Evolutionary conservation across 331 rosid genomes (phyloP).

Genomic region (Rosa hybrid): DNA sequence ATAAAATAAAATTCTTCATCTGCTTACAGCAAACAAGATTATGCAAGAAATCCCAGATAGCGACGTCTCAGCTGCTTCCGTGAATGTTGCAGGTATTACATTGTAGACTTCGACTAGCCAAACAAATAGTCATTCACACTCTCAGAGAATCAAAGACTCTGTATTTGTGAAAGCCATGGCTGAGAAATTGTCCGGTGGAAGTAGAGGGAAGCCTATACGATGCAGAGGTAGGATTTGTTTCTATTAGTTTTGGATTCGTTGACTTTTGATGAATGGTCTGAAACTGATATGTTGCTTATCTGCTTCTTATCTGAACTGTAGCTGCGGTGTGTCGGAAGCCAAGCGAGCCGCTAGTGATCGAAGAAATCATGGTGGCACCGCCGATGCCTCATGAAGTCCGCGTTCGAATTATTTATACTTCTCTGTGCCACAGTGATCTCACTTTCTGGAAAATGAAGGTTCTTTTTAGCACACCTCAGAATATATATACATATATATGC

Average conservation of each 20-base stretch:
- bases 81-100: neutral
- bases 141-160: neutral
- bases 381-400: slow-evolving; percentile 76
- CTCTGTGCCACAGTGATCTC: slow-evolving; percentile 80
- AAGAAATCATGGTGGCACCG: slow-evolving; percentile 77
- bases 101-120: neutral
- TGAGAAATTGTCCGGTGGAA: slow-evolving; percentile 21
- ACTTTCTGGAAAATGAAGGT: slow-evolving; percentile 79
- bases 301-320: slow-evolving; percentile 7
- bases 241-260: too few species aligned
- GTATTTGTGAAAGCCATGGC: slow-evolving; percentile 27
- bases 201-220: slow-evolving; percentile 54
- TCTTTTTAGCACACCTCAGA: neutral
- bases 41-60: neutral
- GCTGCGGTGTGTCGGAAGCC: slow-evolving; percentile 77
- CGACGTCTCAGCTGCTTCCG: neutral
- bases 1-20: too few species aligned
- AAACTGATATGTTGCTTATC: neutral
- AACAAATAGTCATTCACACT: neutral
- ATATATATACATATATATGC: too few species aligned
- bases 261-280: neutral
- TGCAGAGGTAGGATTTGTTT: slow-evolving; percentile 62
- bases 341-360: slow-evolving; percentile 62
- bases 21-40: too few species aligned
- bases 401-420: slow-evolving; percentile 68